Base-by-base conservation (phyloP, 805 yeast genomes). In the Lipomyces chichibuensis region DNA sequence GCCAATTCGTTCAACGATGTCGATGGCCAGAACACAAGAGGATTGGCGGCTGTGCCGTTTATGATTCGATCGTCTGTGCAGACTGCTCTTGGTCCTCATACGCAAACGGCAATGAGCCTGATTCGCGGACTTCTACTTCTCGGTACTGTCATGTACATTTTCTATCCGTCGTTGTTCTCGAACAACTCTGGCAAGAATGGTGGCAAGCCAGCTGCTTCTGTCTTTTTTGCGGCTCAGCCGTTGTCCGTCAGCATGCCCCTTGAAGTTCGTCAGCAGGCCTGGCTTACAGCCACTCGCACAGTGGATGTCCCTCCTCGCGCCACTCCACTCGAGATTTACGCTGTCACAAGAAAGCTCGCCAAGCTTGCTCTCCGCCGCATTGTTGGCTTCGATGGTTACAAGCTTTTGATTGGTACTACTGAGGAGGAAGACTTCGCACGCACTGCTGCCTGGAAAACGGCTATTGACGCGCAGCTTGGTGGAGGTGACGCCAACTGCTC, bases 401-500 rank as follows among this genome's bases (percentile, higher is more conserved):
- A 66, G 35, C 29, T 68, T 17, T 53, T 74, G 54, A n/a, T 62
- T n/a, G 65, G 70, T 61, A 46, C 68, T 20, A 64, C 70, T 56
- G 70, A 56, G 52, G 63, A 69, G 32, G 68, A 64, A 53, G 64
- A 69, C 57, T 43, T 51, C 14, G 61, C 57, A 9, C 62, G 69
- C n/a, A 63, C 65, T 25, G 65, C 64, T 23, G 71, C 66, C 27
- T 65, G 69, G 72, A 61, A 65, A 53, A 70, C 66, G 23, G 78
- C 80, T 4, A 72, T 76, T 51, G 80, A 78, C 64, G 74, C 80
- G 8, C 80, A 78, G 67, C 75, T 78, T n/a, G 72, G 76, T 54
- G 80, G 80, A 27, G 81, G 80, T 17, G 81, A 78, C 64, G 53
- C 65, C n/a, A 65, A 71, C 17, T 66, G 73, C 67, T 64, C 73